These are phyloP conservation scores for Halteria grandinella DNA, from an alignment of 73 alveolate species.

Conservation along the genomic window DNA sequence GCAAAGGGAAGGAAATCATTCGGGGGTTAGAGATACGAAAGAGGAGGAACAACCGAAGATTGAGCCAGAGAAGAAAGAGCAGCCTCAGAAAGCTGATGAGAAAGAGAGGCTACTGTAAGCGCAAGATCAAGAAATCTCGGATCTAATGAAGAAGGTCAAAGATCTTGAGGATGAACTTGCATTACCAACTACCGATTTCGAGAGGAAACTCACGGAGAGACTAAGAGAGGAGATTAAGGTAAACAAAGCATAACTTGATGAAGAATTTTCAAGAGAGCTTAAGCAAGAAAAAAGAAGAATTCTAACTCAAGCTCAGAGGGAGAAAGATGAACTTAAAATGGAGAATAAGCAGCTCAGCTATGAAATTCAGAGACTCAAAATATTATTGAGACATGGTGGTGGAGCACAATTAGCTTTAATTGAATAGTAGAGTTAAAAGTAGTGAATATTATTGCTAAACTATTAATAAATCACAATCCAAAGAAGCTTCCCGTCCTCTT, in stretches of 20 bases:
- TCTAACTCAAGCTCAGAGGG: constrained; percentile 3
- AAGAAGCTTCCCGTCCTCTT: too few species aligned
- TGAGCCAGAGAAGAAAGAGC: neutral
- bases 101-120: neutral
- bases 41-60: neutral
- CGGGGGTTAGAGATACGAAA: neutral
- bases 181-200: neutral
- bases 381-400: too few species aligned
- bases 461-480: too few species aligned
- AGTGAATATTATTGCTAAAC: too few species aligned
- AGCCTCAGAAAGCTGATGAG: neutral
- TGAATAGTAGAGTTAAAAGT: too few species aligned
- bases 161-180: constrained; percentile 25
- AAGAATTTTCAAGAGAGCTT: constrained; percentile 5
- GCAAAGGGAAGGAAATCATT: neutral
- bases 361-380: too few species aligned
- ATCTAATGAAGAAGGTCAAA: neutral
- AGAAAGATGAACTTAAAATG: neutral
- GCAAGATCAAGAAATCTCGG: constrained; percentile 4
- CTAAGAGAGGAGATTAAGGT: constrained; percentile 23
- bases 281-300: constrained; percentile 15
- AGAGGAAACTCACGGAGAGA: constrained; percentile 1
- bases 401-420: too few species aligned
- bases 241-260: constrained; percentile 8
- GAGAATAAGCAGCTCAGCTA: neutral